These are phyloP conservation scores for Mycena albidolilacea DNA, from an alignment of 768 basidiomycete species.

Conservation along the genomic window DNA sequence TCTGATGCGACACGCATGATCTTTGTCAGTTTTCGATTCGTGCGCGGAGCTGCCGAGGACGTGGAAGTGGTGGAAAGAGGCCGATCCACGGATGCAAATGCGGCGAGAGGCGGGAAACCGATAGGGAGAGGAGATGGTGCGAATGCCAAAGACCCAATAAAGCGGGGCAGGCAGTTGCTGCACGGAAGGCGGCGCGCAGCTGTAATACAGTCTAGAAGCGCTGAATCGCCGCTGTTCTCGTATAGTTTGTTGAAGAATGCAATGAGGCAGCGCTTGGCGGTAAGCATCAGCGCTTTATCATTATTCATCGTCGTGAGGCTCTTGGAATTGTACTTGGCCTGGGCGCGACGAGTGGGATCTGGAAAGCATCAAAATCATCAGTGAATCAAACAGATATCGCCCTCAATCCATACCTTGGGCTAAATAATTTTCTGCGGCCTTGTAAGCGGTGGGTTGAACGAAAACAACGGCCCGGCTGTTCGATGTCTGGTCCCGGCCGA, in stretches of 20 bases:
- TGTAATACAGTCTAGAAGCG: slow-evolving; percentile 26
- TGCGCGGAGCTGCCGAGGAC: neutral
- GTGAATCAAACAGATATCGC: neutral
- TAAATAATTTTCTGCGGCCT: neutral
- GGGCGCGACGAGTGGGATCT: neutral
- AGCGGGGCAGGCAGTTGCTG: slow-evolving; percentile 13
- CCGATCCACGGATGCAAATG: neutral
- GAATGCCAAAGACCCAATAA: slow-evolving; percentile 18
- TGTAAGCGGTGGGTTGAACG: neutral
- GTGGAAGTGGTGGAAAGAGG: neutral
- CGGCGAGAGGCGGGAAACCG: neutral
- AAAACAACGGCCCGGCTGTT: neutral
- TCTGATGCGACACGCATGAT: neutral
- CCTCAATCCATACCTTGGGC: neutral
- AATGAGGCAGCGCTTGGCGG: slow-evolving; percentile 4
- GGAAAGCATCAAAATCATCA: neutral
- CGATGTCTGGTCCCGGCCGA: neutral
- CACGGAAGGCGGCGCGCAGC: slow-evolving; percentile 21
- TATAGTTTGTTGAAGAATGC: slow-evolving; percentile 27
- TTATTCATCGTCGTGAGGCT: neutral
- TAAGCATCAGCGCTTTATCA: too few relatives aligned
- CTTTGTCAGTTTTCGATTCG: neutral
- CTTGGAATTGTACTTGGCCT: neutral
- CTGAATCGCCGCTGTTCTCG: neutral
- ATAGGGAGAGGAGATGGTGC: slow-evolving; percentile 5